A percentile compares a stretch with the other conserved stretches of the same genome.
Conservation (phyloP, 306 rosid species). For the Castanea sativa region DNA sequence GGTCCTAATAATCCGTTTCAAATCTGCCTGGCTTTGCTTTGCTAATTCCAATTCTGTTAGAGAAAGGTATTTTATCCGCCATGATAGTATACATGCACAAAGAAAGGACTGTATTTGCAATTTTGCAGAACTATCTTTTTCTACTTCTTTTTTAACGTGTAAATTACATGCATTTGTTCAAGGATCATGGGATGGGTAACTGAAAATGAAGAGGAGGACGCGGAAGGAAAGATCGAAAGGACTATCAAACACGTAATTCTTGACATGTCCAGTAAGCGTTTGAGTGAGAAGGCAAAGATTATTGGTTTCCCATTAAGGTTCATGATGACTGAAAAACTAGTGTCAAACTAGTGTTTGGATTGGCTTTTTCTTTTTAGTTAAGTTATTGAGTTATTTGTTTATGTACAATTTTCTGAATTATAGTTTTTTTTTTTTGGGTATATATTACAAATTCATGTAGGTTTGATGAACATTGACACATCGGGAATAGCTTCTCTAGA, state of each 20-base stretch:
- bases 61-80: conserved; percentile 47
- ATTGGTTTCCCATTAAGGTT: too few relatives aligned
- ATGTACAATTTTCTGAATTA: not conserved
- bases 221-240: conserved; percentile 27
- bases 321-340: too few relatives aligned
- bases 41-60: conserved; percentile 75
- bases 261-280: conserved; percentile 67
- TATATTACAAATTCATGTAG: conserved; percentile 13
- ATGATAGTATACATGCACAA: not conserved
- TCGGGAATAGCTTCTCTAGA: conserved; percentile 64
- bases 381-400: too few relatives aligned
- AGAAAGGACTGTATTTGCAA: not conserved
- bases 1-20: conserved; percentile 49
- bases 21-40: conserved; percentile 73
- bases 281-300: not conserved
- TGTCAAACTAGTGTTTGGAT: too few relatives aligned
- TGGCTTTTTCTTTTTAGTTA: too few relatives aligned
- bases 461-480: conserved; percentile 70
- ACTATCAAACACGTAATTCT: conserved; percentile 46
- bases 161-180: not conserved
- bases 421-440: too few relatives aligned
- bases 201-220: conserved; percentile 33
- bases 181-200: conserved; percentile 59
- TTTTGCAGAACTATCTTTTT: not conserved
- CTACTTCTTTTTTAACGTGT: not conserved